These are phyloP conservation scores for Pseudozyma hubeiensis DNA, from an alignment of 1,284 basidiomycete species.

Conservation along the genomic window DNA sequence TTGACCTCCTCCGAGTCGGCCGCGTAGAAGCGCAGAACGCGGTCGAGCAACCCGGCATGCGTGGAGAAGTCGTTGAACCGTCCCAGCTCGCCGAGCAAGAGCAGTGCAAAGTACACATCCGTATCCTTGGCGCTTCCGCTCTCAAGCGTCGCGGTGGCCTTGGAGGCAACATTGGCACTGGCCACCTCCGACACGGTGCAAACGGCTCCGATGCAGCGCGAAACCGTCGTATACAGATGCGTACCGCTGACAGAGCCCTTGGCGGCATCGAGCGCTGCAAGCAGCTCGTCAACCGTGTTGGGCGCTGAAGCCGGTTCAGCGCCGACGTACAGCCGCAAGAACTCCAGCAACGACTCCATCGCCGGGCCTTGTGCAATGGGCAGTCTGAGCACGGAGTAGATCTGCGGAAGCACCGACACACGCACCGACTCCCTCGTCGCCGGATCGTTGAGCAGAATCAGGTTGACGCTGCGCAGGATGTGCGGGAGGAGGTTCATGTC, in stretches of 20 bases:
- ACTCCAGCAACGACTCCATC: slow-evolving; percentile 82
- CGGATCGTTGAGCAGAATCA: slow-evolving; percentile 44
- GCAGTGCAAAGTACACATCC: slow-evolving; percentile 53
- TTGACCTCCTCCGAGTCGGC: slow-evolving; percentile 58
- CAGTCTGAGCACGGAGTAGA: slow-evolving; percentile 80
- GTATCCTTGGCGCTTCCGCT: slow-evolving; percentile 38
- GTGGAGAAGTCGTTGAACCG: slow-evolving; percentile 54
- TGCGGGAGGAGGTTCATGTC: slow-evolving; percentile 58
- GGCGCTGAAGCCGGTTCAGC: slow-evolving; percentile 74
- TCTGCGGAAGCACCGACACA: slow-evolving; percentile 73
- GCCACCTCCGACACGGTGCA: slow-evolving; percentile 37
- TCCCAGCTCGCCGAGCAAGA: slow-evolving; percentile 59
- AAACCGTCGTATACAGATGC: slow-evolving; percentile 50
- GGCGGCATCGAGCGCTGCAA: slow-evolving; percentile 33
- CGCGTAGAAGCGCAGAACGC: slow-evolving; percentile 46
- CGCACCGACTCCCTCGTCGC: slow-evolving; percentile 35
- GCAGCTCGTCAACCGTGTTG: slow-evolving; percentile 39
- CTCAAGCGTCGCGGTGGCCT: slow-evolving; percentile 30
- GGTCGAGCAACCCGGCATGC: slow-evolving; percentile 26
- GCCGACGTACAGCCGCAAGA: slow-evolving; percentile 83
- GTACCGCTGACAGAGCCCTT: slow-evolving; percentile 34
- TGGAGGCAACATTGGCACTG: slow-evolving; percentile 29
- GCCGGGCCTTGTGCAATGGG: slow-evolving; percentile 79
- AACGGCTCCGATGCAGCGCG: slow-evolving; percentile 60
- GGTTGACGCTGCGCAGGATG: slow-evolving; percentile 44